Evolutionary conservation across 805 yeast genomes (phyloP).

Genomic region (Ogataea parapolymorpha): DNA sequence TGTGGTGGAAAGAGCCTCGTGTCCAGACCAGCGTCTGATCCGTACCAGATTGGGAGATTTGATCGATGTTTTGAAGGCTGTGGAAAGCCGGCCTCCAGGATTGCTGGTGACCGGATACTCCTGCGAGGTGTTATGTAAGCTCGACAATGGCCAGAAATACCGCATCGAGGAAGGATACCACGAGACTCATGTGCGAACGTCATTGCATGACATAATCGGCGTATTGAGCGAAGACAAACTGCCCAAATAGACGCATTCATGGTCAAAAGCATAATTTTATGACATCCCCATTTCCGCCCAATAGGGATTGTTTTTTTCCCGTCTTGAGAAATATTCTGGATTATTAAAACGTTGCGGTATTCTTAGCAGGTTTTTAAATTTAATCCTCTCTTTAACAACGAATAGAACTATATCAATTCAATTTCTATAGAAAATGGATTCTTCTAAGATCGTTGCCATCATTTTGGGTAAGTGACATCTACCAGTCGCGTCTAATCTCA

Average conservation of each 20-base stretch:
- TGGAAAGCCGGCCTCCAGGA: slow-evolving; percentile 93
- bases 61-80: slow-evolving; percentile 66
- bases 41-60: slow-evolving; percentile 67
- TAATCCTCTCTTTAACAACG: not conserved
- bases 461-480: slow-evolving; percentile 20
- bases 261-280: not conserved
- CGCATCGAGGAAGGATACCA: slow-evolving; percentile 26
- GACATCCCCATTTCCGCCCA: not conserved
- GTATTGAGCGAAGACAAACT: not conserved
- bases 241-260: not conserved
- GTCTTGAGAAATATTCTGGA: not conserved
- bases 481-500: slow-evolving; percentile 5
- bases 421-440: slow-evolving; percentile 13
- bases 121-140: slow-evolving; percentile 40
- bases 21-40: slow-evolving; percentile 87
- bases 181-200: slow-evolving; percentile 3
- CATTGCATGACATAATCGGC: slow-evolving; percentile 3
- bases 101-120: slow-evolving; percentile 77
- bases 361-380: not conserved
- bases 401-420: not conserved
- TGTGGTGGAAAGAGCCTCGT: slow-evolving; percentile 85
- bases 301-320: not conserved
- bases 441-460: slow-evolving; percentile 23
- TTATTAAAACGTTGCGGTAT: not conserved
- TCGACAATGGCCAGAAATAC: slow-evolving; percentile 21